Percentiles rank a stretch among this genome's conserved stretches.
phyloP scores from a whole-genome alignment of 1,284 basidiomycete species.

The Microbotryum lychnidis-dioicae region DNA sequence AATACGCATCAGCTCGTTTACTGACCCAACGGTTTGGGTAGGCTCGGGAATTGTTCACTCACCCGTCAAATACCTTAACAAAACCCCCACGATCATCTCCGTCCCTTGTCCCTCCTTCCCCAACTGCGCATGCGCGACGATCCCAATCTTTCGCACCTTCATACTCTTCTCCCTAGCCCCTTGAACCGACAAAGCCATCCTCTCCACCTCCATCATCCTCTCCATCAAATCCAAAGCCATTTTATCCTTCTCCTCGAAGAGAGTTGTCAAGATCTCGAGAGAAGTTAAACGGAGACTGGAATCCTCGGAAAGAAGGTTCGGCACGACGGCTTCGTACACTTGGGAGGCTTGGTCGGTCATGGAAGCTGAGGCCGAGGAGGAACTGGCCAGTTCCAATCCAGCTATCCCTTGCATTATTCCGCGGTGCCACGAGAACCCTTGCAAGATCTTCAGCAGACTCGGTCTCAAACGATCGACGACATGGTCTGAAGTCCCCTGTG shows the following conservation, averaged over 20 bases:
- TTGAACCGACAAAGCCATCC: slow-evolving; percentile 45
- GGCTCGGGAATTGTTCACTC: slow-evolving; percentile 29
- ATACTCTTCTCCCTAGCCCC: slow-evolving; percentile 74
- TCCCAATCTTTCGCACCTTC: slow-evolving; percentile 47
- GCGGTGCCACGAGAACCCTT: slow-evolving; percentile 33
- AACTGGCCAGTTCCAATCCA: slow-evolving; percentile 18
- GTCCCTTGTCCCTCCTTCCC: slow-evolving; percentile 26
- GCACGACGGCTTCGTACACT: slow-evolving; percentile 32
- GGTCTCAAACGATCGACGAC: too few species aligned
- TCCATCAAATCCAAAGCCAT: slow-evolving; percentile 28
- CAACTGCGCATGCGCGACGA: slow-evolving; percentile 28
- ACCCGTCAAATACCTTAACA: slow-evolving; percentile 43
- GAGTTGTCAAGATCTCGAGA: slow-evolving; percentile 39
- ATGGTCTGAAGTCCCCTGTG: too few species aligned
- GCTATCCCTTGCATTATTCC: slow-evolving; percentile 27
- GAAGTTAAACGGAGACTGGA: slow-evolving; percentile 40
- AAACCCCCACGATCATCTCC: slow-evolving; percentile 23
- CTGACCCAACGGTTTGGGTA: too few species aligned
- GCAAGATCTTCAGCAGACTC: neutral
- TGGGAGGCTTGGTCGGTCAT: neutral
- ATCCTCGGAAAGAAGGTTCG: slow-evolving; percentile 46
- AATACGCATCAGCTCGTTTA: too few species aligned
- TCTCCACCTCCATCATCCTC: slow-evolving; percentile 33
- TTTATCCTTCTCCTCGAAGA: slow-evolving; percentile 21
- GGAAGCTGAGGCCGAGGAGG: neutral